A percentile compares a stretch with the other conserved stretches of the same genome.
phyloP scores from a whole-genome alignment of 2,329 filamentous ascomycete genomes.

The Fusarium heterosporum region DNA sequence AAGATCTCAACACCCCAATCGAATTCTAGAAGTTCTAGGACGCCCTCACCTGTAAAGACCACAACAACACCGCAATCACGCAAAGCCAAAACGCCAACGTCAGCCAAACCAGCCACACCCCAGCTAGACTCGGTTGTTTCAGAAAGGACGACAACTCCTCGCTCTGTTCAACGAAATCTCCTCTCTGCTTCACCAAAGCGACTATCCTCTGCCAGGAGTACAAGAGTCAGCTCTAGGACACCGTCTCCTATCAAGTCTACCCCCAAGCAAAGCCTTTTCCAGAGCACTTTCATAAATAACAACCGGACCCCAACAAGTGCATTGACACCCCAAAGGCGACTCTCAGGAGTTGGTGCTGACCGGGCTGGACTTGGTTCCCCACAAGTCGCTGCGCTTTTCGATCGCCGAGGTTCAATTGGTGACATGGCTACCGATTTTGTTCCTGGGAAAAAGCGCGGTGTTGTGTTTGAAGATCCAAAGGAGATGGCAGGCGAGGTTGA shows the following conservation, averaged over 20 bases:
- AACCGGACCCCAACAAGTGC: conserved; percentile 71
- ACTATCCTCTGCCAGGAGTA: conserved; percentile 12
- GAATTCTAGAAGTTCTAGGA: conserved; percentile 36
- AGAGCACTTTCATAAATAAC: conserved; percentile 64
- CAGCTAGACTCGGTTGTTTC: conserved; percentile 31
- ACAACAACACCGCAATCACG: conserved; percentile 37
- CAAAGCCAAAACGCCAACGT: conserved; percentile 43
- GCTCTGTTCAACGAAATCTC: conserved; percentile 15
- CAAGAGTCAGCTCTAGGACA: conserved; percentile 38
- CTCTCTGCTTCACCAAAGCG: conserved; percentile 41
- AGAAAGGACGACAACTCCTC: conserved; percentile 24
- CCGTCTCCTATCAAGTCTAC: conserved; percentile 42
- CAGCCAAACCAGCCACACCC: conserved; percentile 44
- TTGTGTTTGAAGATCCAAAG: conserved; percentile 75
- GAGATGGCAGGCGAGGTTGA: conserved; percentile 73
- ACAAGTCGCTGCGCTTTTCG: conserved; percentile 76
- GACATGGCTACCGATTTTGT: conserved; percentile 74
- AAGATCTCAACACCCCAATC: conserved; percentile 57
- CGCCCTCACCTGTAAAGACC: conserved; percentile 45
- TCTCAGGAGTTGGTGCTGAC: conserved; percentile 77
- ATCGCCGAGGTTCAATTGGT: conserved; percentile 77
- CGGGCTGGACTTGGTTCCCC: conserved; percentile 80
- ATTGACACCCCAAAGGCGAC: conserved; percentile 65
- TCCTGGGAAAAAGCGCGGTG: conserved; percentile 60
- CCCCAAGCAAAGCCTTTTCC: conserved; percentile 61